These are phyloP conservation scores for Talinum fruticosum DNA, from an alignment of 148 eudicot genomes.

Conservation along the genomic window DNA sequence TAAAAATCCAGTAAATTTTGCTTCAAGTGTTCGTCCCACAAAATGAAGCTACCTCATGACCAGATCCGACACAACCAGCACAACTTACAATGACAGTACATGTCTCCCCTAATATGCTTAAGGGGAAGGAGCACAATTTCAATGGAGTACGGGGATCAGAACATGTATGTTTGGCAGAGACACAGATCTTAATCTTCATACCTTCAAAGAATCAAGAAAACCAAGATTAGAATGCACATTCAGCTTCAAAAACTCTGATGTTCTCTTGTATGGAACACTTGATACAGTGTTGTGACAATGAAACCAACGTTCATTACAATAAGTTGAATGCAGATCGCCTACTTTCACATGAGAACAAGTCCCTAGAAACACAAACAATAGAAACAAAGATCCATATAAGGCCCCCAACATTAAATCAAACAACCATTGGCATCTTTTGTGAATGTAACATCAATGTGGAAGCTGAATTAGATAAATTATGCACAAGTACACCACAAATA, in stretches of 20 bases:
- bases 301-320: slow-evolving; percentile 3
- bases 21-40: not conserved
- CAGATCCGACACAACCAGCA: not conserved
- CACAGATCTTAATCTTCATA: slow-evolving; percentile 12
- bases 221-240: slow-evolving; percentile 27
- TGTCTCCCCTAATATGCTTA: not conserved
- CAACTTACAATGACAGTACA: not conserved
- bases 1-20: not conserved
- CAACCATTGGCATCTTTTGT: not conserved
- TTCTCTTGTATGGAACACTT: slow-evolving; percentile 19
- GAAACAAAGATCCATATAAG: not conserved
- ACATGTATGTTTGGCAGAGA: not conserved
- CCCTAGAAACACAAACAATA: slow-evolving; percentile 15
- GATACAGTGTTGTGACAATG: slow-evolving; percentile 8
- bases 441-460: slow-evolving; percentile 18
- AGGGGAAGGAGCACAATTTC: not conserved
- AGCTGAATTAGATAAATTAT: not conserved
- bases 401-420: not conserved
- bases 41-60: not conserved
- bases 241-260: slow-evolving; percentile 36
- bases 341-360: slow-evolving; percentile 20
- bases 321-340: slow-evolving; percentile 19
- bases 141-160: not conserved
- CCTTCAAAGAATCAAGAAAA: slow-evolving; percentile 54
- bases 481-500: not conserved